These are phyloP conservation scores for Carex sylvatica DNA, from an alignment of 202 grass and related monocot genomes.

Conservation along the genomic window DNA sequence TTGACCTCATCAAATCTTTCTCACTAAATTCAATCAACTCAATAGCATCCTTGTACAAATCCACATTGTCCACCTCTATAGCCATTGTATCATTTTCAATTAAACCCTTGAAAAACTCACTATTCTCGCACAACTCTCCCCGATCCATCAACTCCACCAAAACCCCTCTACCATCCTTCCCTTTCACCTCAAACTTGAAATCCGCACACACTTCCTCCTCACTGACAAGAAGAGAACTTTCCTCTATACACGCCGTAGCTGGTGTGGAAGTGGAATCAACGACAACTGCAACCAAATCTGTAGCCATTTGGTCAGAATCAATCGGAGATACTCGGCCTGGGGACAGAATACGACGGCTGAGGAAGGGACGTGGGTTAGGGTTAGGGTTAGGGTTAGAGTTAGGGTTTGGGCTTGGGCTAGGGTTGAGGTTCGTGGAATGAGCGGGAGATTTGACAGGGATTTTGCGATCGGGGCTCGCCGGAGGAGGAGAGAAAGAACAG, in stretches of 20 bases:
- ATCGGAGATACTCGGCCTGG: conserved; percentile 87
- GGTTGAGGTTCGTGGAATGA: conserved; percentile 32
- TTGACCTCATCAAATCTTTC: conserved; percentile 42
- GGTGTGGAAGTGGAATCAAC: conserved; percentile 22
- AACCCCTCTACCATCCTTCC: conserved; percentile 48
- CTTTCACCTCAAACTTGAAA: conserved; percentile 65
- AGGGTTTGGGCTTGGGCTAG: conserved; percentile 55
- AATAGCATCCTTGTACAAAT: conserved; percentile 60
- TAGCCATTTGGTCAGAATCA: conserved; percentile 42
- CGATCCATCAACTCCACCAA: conserved; percentile 66
- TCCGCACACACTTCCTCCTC: conserved; percentile 33
- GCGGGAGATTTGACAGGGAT: conserved; percentile 46
- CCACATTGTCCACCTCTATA: conserved; percentile 62
- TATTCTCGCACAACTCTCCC: conserved; percentile 48
- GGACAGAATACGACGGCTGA: conserved; percentile 68
- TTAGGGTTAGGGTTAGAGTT: conserved; percentile 57
- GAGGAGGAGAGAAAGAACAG: conserved; percentile 61
- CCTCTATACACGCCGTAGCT: neutral
- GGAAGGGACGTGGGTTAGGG: conserved; percentile 41
- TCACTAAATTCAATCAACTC: conserved; percentile 62
- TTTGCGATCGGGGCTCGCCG: conserved; percentile 60
- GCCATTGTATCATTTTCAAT: conserved; percentile 41
- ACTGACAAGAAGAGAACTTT: conserved; percentile 35
- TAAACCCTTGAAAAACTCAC: conserved; percentile 50
- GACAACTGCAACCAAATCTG: neutral